A percentile compares a stretch with the other conserved stretches of the same genome.
Evolutionary conservation across 768 basidiomycete species (phyloP).

Genomic region (Paxillus rubicundulus): DNA sequence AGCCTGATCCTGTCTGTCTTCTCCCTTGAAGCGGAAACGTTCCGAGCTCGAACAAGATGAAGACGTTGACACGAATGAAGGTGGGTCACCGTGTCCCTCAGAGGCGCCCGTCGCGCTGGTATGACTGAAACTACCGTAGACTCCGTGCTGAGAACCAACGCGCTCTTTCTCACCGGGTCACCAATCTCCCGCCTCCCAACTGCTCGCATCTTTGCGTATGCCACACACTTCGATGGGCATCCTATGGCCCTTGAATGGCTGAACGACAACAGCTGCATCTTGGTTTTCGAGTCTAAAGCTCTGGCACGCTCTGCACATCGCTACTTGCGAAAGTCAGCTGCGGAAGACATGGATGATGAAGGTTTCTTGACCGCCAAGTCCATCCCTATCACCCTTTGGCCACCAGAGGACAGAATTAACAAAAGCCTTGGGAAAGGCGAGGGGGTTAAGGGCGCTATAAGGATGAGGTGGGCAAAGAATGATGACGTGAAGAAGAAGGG

Average conservation of each 20-base stretch:
- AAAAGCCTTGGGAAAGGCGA: constrained; percentile 67
- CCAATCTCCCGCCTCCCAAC: constrained; percentile 78
- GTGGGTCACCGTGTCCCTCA: constrained; percentile 25
- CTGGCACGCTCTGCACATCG: constrained; percentile 53
- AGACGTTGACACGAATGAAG: constrained; percentile 35
- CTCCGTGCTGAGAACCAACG: constrained; percentile 53
- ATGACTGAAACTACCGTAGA: constrained; percentile 33
- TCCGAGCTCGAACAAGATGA: constrained; percentile 38
- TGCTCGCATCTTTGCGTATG: constrained; percentile 75
- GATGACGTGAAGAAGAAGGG: constrained; percentile 79
- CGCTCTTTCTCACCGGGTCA: constrained; percentile 66
- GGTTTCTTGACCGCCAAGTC: constrained; percentile 63
- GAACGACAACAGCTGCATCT: constrained; percentile 76
- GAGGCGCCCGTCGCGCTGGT: background rate
- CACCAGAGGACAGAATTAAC: constrained; percentile 74
- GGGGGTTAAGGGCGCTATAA: constrained; percentile 62
- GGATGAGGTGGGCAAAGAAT: constrained; percentile 72
- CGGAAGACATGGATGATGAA: constrained; percentile 51
- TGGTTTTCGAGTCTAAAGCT: constrained; percentile 63
- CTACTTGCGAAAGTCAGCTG: constrained; percentile 47
- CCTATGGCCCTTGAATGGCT: constrained; percentile 86
- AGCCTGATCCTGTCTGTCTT: constrained; percentile 44
- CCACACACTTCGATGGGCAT: constrained; percentile 69
- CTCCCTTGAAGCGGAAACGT: constrained; percentile 45
- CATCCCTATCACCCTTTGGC: constrained; percentile 74